Base-by-base conservation (phyloP, 1,284 basidiomycete species). In the Leccinum pachyderme region DNA sequence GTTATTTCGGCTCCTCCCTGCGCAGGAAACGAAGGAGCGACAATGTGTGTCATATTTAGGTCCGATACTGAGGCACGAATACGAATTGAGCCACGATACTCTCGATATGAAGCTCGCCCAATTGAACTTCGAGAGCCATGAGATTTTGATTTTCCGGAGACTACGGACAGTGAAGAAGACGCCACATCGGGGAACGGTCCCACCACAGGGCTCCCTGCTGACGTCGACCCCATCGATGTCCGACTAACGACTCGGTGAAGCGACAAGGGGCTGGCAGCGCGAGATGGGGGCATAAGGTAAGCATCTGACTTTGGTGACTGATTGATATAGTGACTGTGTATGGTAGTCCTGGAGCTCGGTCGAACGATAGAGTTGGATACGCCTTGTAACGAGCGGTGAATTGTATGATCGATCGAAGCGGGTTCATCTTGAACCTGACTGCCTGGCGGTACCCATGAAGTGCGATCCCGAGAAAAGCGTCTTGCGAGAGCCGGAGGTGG, bases 31-130 rank as follows among this genome's bases (percentile, higher is more conserved):
- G 52, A 47, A 22, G 37, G 48, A 28, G 2, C 5, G 0, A 44
- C 0, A 8, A 22, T 5, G 2, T 13, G 29, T 18, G 1, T 6
- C 22, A 13, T n/a, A 41, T 22, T n/a, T 39, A 37, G 51, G 5
- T 48, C 35, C 22, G 22, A 43, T 25, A 11, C 43, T 29, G 59
- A 57, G 1, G 53, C 49, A 13, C 55, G 57, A 48, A 29, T 15
- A 13, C 54, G 59, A 32, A 59, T 54, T n/a, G 58, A 52, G 2
- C 61, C 67, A 22, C 4, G 61, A 53, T 72, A 51, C 5, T 48
- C 52, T 46, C 65, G 67, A 51, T 68, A 68, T 15, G 63, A 68
- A 1, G 57, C 50, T 29, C 65, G 59, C 3, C 65, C 67, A 2
- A 18, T 12, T 2, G 67, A 64, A 11, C 29, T 47, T 41, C 44